A percentile compares a stretch with the other conserved stretches of the same genome.
These are phyloP conservation scores for Penicillium bialowiezense DNA, from an alignment of 495 filamentous ascomycete species.

Conservation along the genomic window DNA sequence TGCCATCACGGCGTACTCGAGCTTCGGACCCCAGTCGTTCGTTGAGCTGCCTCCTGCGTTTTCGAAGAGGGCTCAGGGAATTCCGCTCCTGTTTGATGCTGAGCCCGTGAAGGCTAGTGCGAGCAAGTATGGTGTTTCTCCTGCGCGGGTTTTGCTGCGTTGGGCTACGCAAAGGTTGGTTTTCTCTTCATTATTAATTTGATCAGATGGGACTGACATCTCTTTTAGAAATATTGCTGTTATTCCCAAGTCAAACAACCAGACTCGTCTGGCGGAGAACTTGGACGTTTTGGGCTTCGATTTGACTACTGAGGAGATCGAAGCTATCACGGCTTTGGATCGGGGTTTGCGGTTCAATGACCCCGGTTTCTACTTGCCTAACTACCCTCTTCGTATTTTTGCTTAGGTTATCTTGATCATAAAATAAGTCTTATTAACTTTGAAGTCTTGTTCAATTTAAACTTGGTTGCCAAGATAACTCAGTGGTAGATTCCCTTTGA, in stretches of 20 bases:
- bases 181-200: not conserved
- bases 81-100: slow-evolving; percentile 66
- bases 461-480: too few species aligned
- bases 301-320: slow-evolving; percentile 60
- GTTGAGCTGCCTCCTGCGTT: slow-evolving; percentile 64
- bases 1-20: slow-evolving; percentile 81
- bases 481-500: too few species aligned
- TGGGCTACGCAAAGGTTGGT: slow-evolving; percentile 73
- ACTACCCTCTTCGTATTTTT: not conserved
- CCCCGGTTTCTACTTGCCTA: slow-evolving; percentile 35
- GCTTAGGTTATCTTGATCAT: not conserved
- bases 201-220: not conserved
- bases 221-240: slow-evolving; percentile 63
- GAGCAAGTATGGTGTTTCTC: slow-evolving; percentile 64
- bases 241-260: slow-evolving; percentile 78
- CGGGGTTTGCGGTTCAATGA: slow-evolving; percentile 73
- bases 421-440: too few species aligned
- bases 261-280: slow-evolving; percentile 46
- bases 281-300: slow-evolving; percentile 64
- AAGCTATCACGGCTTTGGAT: slow-evolving; percentile 63
- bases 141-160: slow-evolving; percentile 79
- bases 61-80: slow-evolving; percentile 57
- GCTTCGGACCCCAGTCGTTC: slow-evolving; percentile 80
- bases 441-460: too few species aligned
- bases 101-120: slow-evolving; percentile 58